Evolutionary conservation across 169 alveolate genomes (phyloP), one percentile per base, ranked within the genome.

Genomic region (Plasmodium blacklocki): DNA sequence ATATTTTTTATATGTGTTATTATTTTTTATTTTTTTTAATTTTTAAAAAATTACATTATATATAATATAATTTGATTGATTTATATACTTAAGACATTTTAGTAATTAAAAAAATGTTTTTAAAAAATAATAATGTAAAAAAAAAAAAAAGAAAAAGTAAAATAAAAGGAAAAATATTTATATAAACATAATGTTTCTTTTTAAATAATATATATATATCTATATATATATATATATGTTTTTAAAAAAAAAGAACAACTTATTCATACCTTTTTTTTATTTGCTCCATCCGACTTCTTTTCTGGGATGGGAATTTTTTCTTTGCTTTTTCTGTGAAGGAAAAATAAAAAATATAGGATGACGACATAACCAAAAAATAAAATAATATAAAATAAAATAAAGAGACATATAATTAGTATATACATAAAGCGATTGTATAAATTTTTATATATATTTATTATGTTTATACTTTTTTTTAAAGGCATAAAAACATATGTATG

Each of bases 261-360:
- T 39, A 64, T 18, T n/a, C 58, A 15, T 73, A 5, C 3, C n/a
- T 67, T 23, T 39, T 62, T 60, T 66, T 74, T 60, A 50, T n/a
- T 29, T 6, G 66, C 19, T 74, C 67, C 52, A 56, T 59, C 64
- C 74, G 62, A n/a, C 73, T 74, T 74, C 54, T 74, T 74, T 26
- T 74, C 88, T 15, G 29, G 60, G 12, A 59, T 66, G 11, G 32
- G 32, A 0, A 3, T n/a, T 43, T 50, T 49, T 39, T 62, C 21
- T 74, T 26, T 74, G 88, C 88, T 74, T 74, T 74, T 74, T 60
- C 88, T 74, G 18, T 60, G 21, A 66, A 52, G 60, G 39, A 73
- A 73, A 73, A 73, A 56, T 18, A 52, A 50, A 43, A 19, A 71
- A 66, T 32, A 14, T n/a, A 29, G 14, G 23, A 19, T 12, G 50